Percentiles rank a stretch among this genome's conserved stretches.
Evolutionary conservation across 2,329 filamentous ascomycete genomes (phyloP).

Genomic region (Phialophora verrucosa): DNA sequence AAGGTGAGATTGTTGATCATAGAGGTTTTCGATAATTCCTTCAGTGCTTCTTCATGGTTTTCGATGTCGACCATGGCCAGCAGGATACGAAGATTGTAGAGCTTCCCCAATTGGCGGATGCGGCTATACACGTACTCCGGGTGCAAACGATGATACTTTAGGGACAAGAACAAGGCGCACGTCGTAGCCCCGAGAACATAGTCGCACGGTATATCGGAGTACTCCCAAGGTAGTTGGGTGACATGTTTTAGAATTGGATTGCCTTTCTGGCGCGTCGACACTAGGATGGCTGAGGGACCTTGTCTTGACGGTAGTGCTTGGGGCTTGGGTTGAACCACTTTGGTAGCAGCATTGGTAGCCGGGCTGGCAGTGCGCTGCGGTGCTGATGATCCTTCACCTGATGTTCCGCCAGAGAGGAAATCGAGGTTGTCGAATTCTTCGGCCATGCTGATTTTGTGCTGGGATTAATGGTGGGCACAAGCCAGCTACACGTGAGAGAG

Average conservation of each 20-base stretch:
- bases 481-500: not conserved
- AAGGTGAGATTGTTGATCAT: conserved; percentile 91
- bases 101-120: conserved; percentile 80
- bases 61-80: conserved; percentile 93
- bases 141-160: conserved; percentile 97
- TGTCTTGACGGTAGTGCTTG: conserved; percentile 75
- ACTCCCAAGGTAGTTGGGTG: conserved; percentile 88
- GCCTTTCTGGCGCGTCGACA: conserved; percentile 90
- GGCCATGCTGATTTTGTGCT: conserved; percentile 46
- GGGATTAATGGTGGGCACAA: not conserved
- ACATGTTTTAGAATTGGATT: conserved; percentile 89
- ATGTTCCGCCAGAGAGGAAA: conserved; percentile 45
- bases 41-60: conserved; percentile 88
- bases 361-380: conserved; percentile 41
- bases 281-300: conserved; percentile 78
- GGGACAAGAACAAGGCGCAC: conserved; percentile 87
- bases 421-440: conserved; percentile 57
- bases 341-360: conserved; percentile 33
- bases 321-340: conserved; percentile 84
- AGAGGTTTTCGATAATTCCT: conserved; percentile 89
- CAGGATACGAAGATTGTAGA: conserved; percentile 84
- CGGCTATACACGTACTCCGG: conserved; percentile 97
- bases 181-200: conserved; percentile 87
- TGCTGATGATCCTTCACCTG: conserved; percentile 53
- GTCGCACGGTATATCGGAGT: conserved; percentile 93